Base-by-base conservation (phyloP, 2,329 filamentous ascomycete species). In the Scytalidium sp. region DNA sequence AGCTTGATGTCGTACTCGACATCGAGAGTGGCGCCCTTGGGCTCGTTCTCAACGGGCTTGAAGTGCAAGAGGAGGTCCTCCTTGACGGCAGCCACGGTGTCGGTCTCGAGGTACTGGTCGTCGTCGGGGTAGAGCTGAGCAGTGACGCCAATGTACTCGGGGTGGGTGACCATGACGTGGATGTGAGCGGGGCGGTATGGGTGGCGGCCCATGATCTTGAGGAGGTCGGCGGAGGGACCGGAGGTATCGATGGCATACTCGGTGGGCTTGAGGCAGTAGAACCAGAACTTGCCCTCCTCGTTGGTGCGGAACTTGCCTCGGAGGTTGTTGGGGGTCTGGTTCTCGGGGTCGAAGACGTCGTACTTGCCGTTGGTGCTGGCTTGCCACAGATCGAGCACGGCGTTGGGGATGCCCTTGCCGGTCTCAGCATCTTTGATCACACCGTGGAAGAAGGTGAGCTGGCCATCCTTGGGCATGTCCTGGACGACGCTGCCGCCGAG, bases 331-430 rank as follows among this genome's bases (percentile, higher is more conserved):
- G 81, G 80, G 45, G 72, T 70, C 74, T 89, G 85, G 70, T 82
- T 83, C 50, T 84, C 78, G 1, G 84, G 85, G 67, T 90, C 87
- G 69, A 88, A 84, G 76, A 87, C 83, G 64, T 88, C 85, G 74
- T 90, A 90, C 65, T 85, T 83, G 67, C 85, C 86, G 71, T 89
- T 90, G 67, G 84, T 75, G 57, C 80, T 85, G 45, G 87, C 85
- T 66, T 90, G 84, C 87, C 87, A 90, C 73, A 90, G 85, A 65
- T 90, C 87, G 61, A 90, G 82, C 56, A 88, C 83, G 58, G 85
- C 86, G 60, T 75, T 73, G 48, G 76, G 77, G 60, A 90, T 84
- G 54, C 82, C 82, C 70, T 80, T 78, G 63, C 82, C 81, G 51
- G 84, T 87, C 55, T 80, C 73, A 57, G 85, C 73, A 62, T 88